Percentiles rank a stretch among this genome's conserved stretches.
Evolutionary conservation across 768 basidiomycete species (phyloP).

Genomic region (Russula vinacea): DNA sequence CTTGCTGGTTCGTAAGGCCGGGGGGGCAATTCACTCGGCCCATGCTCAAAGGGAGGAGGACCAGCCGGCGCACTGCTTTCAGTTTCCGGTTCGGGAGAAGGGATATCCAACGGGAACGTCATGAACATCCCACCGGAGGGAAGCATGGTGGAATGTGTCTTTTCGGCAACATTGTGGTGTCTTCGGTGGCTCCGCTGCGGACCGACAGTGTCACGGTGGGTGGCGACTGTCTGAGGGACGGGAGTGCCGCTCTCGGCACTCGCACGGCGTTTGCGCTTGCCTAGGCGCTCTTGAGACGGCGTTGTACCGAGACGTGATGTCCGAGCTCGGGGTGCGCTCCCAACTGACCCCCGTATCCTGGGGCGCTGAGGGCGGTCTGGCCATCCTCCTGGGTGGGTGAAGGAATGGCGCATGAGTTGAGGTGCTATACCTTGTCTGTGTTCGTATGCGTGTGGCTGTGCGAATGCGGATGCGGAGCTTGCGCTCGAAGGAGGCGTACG

Average conservation of each 20-base stretch:
- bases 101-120: constrained; percentile 28
- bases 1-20: constrained; percentile 18
- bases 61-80: constrained; percentile 7
- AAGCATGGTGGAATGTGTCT: constrained; percentile 28
- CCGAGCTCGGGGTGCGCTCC: constrained; percentile 1
- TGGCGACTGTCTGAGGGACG: constrained; percentile 6
- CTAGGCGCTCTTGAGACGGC: constrained; percentile 10
- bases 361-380: constrained; percentile 20
- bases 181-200: constrained; percentile 23
- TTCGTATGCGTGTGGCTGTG: constrained; percentile 6
- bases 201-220: constrained; percentile 20
- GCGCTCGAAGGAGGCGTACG: constrained; percentile 15
- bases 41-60: constrained; percentile 27
- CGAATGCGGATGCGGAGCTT: constrained; percentile 8
- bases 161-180: constrained; percentile 28
- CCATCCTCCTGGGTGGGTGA: constrained; percentile 28
- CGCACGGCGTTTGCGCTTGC: constrained; percentile 22
- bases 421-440: constrained; percentile 28
- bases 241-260: constrained; percentile 13
- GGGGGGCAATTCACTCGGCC: constrained; percentile 26
- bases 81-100: constrained; percentile 25
- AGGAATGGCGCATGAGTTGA: constrained; percentile 24
- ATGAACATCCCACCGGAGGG: constrained; percentile 30
- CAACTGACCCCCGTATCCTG: constrained; percentile 8
- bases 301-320: not conserved